A percentile compares a stretch with the other conserved stretches of the same genome.
Evolutionary conservation across 2,329 filamentous ascomycete species (phyloP).

Genomic region (Pyrenophora graminea): DNA sequence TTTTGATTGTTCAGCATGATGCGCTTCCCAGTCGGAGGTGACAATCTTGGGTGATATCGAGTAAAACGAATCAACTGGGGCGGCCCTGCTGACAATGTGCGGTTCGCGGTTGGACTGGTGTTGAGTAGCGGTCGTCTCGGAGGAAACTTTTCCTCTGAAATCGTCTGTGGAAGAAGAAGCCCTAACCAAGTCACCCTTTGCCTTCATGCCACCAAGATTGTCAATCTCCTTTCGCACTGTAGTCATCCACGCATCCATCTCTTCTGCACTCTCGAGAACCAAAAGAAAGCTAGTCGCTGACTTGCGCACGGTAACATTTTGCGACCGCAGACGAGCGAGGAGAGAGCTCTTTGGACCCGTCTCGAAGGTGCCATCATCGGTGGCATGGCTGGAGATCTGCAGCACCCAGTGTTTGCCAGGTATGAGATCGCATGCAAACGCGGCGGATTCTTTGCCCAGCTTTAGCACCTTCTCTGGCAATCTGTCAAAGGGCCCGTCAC

Average conservation of each 20-base stretch:
- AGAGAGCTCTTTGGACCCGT: constrained; percentile 59
- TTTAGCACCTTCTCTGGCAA: constrained; percentile 74
- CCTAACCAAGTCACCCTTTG: constrained; percentile 33
- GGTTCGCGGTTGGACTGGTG: constrained; percentile 45
- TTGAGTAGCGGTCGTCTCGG: constrained; percentile 43
- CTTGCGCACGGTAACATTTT: constrained; percentile 58
- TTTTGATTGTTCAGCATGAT: constrained; percentile 31
- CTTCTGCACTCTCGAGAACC: constrained; percentile 71
- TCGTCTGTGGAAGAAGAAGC: constrained; percentile 37
- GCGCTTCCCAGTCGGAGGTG: constrained; percentile 39
- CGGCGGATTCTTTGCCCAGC: constrained; percentile 74
- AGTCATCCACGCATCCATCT: constrained; percentile 77
- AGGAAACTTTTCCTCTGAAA: constrained; percentile 26
- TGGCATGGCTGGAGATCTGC: constrained; percentile 70
- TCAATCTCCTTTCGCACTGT: constrained; percentile 72
- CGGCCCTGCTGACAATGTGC: constrained; percentile 34
- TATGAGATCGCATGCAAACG: constrained; percentile 79
- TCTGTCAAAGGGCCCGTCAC: constrained; percentile 70
- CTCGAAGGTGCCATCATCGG: constrained; percentile 58
- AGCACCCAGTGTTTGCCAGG: constrained; percentile 80
- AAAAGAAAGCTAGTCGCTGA: constrained; percentile 69
- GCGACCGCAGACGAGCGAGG: constrained; percentile 67
- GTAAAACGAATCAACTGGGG: constrained; percentile 43
- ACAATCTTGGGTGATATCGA: constrained; percentile 36
- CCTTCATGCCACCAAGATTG: constrained; percentile 67